phyloP scores from a whole-genome alignment of 805 yeast species.

The Starmerella roubikii region DNA sequence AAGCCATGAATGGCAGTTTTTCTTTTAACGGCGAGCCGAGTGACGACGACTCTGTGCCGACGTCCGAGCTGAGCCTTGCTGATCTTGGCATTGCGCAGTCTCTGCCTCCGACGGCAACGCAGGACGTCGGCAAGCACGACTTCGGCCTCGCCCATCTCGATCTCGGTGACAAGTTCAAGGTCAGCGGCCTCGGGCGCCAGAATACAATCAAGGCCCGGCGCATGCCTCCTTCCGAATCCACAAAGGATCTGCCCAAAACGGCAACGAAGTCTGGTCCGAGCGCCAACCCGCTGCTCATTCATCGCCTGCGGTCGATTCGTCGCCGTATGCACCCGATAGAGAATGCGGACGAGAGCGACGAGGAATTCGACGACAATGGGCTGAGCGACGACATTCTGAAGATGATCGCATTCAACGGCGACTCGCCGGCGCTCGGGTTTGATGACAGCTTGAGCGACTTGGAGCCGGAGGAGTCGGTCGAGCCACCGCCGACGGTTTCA shows the following conservation, averaged over 20 bases:
- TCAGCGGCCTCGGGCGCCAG: constrained; percentile 10
- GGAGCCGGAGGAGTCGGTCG: background rate
- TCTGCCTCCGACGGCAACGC: background rate
- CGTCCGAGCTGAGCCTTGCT: constrained; percentile 1
- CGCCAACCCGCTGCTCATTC: constrained; percentile 14
- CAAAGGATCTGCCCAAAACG: constrained; percentile 2
- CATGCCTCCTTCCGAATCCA: constrained; percentile 5
- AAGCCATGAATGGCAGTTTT: constrained; percentile 6
- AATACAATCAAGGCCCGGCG: constrained; percentile 15
- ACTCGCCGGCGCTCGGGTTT: constrained; percentile 15
- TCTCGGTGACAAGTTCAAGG: constrained; percentile 8
- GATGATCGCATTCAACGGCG: constrained; percentile 20
- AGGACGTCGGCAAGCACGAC: no score
- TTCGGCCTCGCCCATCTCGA: constrained; percentile 2
- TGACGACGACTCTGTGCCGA: constrained; percentile 9
- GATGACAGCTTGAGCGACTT: background rate
- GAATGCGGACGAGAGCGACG: constrained; percentile 8
- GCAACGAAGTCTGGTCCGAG: constrained; percentile 12
- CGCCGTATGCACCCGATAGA: constrained; percentile 5
- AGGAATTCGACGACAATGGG: constrained; percentile 13
- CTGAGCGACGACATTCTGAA: constrained; percentile 18
- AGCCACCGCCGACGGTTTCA: no score
- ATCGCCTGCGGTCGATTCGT: constrained; percentile 20
- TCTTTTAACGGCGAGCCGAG: constrained; percentile 2
- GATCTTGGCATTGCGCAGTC: constrained; percentile 1